These are phyloP conservation scores for Alternaria rosae DNA, from an alignment of 2,329 filamentous ascomycete genomes.

Conservation along the genomic window DNA sequence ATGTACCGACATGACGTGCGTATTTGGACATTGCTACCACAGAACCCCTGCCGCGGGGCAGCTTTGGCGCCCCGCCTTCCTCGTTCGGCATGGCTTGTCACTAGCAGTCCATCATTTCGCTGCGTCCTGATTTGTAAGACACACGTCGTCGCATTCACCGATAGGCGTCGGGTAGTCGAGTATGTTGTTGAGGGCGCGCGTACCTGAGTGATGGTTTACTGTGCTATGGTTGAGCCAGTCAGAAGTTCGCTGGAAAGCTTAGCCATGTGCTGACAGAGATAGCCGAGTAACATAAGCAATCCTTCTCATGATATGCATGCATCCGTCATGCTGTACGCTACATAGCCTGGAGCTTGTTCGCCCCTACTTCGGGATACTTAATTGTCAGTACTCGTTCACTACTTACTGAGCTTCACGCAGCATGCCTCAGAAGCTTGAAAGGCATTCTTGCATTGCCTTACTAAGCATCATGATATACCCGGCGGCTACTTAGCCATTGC, in stretches of 20 bases:
- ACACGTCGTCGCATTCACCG: neutral
- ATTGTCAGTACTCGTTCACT: neutral
- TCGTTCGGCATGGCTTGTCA: constrained; percentile 11
- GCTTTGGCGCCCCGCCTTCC: constrained; percentile 24
- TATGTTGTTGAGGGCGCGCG: neutral
- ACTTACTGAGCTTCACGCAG: neutral
- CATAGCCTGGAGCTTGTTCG: neutral
- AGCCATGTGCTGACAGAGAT: constrained; percentile 14
- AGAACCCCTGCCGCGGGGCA: constrained; percentile 22
- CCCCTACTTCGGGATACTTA: neutral
- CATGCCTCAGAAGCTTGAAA: neutral
- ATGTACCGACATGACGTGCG: constrained; percentile 28
- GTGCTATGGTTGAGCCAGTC: neutral
- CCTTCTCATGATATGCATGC: neutral
- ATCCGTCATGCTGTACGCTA: neutral
- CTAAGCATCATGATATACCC: constrained; percentile 7
- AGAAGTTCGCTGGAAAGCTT: neutral
- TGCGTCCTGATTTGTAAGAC: constrained; percentile 34
- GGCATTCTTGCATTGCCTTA: neutral
- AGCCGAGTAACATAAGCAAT: constrained; percentile 6
- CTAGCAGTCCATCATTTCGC: constrained; percentile 1
- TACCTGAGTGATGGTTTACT: neutral
- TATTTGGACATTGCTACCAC: neutral
- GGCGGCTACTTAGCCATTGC: neutral
- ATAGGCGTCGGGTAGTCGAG: neutral